Conservation (phyloP, 1,284 basidiomycete genomes). For the Lentinula novae-zelandiae region DNA sequence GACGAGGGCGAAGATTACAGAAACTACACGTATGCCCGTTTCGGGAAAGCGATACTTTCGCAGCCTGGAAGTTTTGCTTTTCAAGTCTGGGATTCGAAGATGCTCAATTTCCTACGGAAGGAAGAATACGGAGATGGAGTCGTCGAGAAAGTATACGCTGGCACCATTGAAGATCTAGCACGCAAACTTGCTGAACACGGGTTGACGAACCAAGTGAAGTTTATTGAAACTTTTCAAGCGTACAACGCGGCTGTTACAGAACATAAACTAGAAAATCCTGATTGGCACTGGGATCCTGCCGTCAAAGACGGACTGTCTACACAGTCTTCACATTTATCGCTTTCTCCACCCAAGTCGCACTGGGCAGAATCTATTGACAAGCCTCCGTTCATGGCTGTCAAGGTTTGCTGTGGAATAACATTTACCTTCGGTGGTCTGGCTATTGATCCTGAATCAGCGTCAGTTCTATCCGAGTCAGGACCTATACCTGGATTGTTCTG, state of each 20-base stretch:
- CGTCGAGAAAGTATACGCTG: slow-evolving; percentile 49
- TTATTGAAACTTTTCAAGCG: slow-evolving; percentile 41
- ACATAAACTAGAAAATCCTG: slow-evolving; percentile 32
- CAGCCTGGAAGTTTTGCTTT: slow-evolving; percentile 59
- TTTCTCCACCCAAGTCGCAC: slow-evolving; percentile 31
- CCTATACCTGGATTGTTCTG: slow-evolving; percentile 55
- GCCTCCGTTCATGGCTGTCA: slow-evolving; percentile 58
- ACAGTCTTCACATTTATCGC: slow-evolving; percentile 21
- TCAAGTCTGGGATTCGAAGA: slow-evolving; percentile 57
- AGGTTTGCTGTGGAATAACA: slow-evolving; percentile 64
- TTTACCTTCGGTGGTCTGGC: slow-evolving; percentile 69
- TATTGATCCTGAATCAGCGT: slow-evolving; percentile 51
- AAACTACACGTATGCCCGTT: slow-evolving; percentile 70
- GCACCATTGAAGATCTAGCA: slow-evolving; percentile 48
- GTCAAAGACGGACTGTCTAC: slow-evolving; percentile 60
- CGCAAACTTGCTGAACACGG: slow-evolving; percentile 43
- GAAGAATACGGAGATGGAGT: slow-evolving; percentile 65
- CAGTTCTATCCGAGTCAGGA: slow-evolving; percentile 42
- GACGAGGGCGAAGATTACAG: slow-evolving; percentile 70
- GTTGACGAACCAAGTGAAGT: slow-evolving; percentile 35
- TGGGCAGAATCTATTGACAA: slow-evolving; percentile 36
- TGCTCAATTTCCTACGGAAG: slow-evolving; percentile 39
- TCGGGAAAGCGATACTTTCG: slow-evolving; percentile 52
- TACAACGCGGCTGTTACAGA: slow-evolving; percentile 49
- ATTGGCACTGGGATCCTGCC: slow-evolving; percentile 51